Base-by-base conservation (phyloP, 2,329 filamentous ascomycete genomes). In the Aspergillus latus region DNA sequence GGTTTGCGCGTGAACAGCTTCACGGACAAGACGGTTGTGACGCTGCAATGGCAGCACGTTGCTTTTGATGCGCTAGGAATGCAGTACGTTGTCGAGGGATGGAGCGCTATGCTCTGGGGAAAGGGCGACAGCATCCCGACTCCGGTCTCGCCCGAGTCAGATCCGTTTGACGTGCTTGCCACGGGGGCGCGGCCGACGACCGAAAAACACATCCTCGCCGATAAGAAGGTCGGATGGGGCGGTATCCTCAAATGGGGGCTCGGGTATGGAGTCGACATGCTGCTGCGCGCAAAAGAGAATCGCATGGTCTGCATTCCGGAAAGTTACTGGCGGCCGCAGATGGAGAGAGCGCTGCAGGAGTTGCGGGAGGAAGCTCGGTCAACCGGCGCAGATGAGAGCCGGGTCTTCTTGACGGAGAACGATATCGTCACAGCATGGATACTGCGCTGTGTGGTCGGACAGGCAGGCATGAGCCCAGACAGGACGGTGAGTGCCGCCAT, bases 41-140 rank as follows among this genome's bases (percentile, higher is more conserved):
- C 57, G 13, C 45, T 62, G 16, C 58, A 60, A 42, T 62, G 60
- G 60, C 60, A 60, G 45, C 60, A 62, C 54, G 58, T 62, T n/a
- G 58, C 60, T 2, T 60, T 60, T 15, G 60, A 62, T 42, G 60
- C 60, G 16, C 48, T 62, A 15, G 58, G 60, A 8, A 39, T 62
- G 46, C 58, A 60, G 36, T 60, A 60, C 32, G 58, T 62, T 11
- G 53, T 60, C 4, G 58, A 62, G 26, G 59, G 55, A 10, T 62
- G 59, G 59, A 59, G 36, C 45, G 46, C 52, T 16, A 62, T 62
- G 59, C 57, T 62, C 40, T 59, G 54, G 59, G 57, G 52, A n/a
- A 57, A 49, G 37, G 16, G 36, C 10, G 55, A 40, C 6, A 49
- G 52, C 5, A 54, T 62, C 11, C 55, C 50, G 16, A 56, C 49